Evolutionary conservation across 2,329 filamentous ascomycete species (phyloP).

Genomic region (Aschersonia sp.): DNA sequence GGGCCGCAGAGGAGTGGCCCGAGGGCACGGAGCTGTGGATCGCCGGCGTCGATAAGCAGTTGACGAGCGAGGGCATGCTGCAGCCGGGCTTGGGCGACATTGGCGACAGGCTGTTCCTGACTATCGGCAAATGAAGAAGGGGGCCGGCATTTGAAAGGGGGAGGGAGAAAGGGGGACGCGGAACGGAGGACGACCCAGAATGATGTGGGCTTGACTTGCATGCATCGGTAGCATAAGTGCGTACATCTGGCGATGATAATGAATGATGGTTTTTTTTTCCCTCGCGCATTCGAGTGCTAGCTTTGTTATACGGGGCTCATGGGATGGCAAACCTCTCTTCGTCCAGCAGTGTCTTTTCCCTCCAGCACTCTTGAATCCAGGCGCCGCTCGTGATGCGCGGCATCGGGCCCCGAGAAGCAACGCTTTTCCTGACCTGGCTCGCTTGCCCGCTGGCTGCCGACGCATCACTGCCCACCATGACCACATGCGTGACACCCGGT

Average conservation of each 20-base stretch:
- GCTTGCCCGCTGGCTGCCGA: conserved; percentile 21
- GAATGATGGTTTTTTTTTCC: no score
- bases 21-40: conserved; percentile 69
- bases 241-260: no score
- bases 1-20: conserved; percentile 64
- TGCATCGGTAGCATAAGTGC: no score
- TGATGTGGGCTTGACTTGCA: no score
- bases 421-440: conserved; percentile 24
- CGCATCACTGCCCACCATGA: conserved; percentile 32
- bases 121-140: conserved; percentile 20
- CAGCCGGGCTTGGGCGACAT: conserved; percentile 82
- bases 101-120: conserved; percentile 79
- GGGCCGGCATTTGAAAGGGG: background rate
- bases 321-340: conserved; percentile 47
- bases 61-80: conserved; percentile 76
- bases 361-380: conserved; percentile 76
- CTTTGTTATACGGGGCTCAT: background rate
- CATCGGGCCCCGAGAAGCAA: conserved; percentile 32
- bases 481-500: conserved; percentile 54
- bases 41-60: conserved; percentile 59
- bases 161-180: background rate
- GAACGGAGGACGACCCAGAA: no score
- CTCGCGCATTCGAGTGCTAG: background rate
- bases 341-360: conserved; percentile 61
- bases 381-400: conserved; percentile 53